phyloP scores from a whole-genome alignment of 1,284 basidiomycete genomes.

The Ceratobasidium sp. region DNA sequence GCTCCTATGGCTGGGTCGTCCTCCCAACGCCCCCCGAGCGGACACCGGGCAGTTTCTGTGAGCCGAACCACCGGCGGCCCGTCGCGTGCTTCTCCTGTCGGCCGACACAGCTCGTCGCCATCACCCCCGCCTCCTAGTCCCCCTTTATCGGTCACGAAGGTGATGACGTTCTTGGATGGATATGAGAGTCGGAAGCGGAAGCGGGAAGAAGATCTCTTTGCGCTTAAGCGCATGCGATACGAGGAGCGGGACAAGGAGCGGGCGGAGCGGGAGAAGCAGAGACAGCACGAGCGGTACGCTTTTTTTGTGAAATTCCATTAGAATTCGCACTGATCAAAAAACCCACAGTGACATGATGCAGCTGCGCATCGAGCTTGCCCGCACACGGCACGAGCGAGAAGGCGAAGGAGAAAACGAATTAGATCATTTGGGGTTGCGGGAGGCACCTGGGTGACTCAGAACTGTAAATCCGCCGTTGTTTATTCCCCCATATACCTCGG shows the following conservation, averaged over 20 bases:
- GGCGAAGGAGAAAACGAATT: conserved; percentile 41
- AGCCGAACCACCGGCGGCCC: conserved; percentile 13
- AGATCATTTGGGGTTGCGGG: conserved; percentile 41
- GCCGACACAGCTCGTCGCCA: conserved; percentile 25
- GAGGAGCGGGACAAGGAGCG: conserved; percentile 45
- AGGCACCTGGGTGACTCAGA: conserved; percentile 37
- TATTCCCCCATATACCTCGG: conserved; percentile 28
- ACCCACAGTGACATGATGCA: conserved; percentile 46
- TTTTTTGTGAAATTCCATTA: conserved; percentile 19
- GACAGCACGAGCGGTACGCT: conserved; percentile 46
- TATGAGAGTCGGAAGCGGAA: conserved; percentile 42
- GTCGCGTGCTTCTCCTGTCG: conserved; percentile 23
- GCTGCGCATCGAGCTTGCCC: conserved; percentile 46
- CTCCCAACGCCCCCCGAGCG: conserved; percentile 35
- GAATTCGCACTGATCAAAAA: conserved; percentile 1
- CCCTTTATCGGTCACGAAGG: conserved; percentile 35
- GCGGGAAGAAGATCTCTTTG: conserved; percentile 41
- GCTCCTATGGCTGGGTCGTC: conserved; percentile 30
- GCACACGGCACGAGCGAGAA: conserved; percentile 38
- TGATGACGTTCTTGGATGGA: conserved; percentile 25
- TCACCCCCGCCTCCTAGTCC: conserved; percentile 42
- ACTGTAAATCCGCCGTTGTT: conserved; percentile 19
- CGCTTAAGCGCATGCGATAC: conserved; percentile 43
- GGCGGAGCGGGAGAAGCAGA: conserved; percentile 44
- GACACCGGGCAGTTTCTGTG: conserved; percentile 35